Evolutionary conservation across 2,329 filamentous ascomycete species (phyloP), one percentile per base, ranked within the genome.

Genomic region (Fusarium proliferatum): DNA sequence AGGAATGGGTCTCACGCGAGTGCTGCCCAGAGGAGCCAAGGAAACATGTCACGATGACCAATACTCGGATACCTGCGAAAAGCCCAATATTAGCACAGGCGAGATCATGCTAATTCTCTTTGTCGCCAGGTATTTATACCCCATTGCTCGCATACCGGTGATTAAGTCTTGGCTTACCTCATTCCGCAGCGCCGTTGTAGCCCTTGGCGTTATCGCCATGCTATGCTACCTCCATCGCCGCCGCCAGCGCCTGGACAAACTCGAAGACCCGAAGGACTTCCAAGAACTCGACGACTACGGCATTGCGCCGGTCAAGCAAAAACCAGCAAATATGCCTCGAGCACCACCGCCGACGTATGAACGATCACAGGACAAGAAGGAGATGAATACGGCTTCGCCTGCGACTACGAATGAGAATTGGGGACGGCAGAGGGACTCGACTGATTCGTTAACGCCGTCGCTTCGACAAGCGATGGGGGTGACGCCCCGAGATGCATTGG

Each of bases 271-370:
- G 26, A 79, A 79, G 43, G 67, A 65, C 28, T 16, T 67, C 26
- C 75, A 79, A 59, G 77, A 79, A 62, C 59, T 79, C 51, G 77
- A 79, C 42, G 77, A 79, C 51, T 79, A 79, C 28, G 77, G 77
- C 30, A 61, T 78, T 26, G 65, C 43, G 2, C 43, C 71, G 7
- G 15, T 28, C 3, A 52, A 63, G 11, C 45, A 66, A 38, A 64
- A 61, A 42, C 43, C 49, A 21, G 58, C 64, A 15, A 36, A 59
- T 17, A 53, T 77, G 61, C 76, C 76, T 2, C 65, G 61, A 23
- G 66, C 67, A 19, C 75, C 76, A 52, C 69, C 73, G 42, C 74
- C 58, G n/a, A 58, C 61, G 8, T 67, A 64, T 61, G 67, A 59
- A 12, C 62, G 55, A 26, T 49, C 66, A 12, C 67, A 69, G 21